phyloP scores from a whole-genome alignment of 164 flowering plant species.

The Chimonanthus salicifolius region DNA sequence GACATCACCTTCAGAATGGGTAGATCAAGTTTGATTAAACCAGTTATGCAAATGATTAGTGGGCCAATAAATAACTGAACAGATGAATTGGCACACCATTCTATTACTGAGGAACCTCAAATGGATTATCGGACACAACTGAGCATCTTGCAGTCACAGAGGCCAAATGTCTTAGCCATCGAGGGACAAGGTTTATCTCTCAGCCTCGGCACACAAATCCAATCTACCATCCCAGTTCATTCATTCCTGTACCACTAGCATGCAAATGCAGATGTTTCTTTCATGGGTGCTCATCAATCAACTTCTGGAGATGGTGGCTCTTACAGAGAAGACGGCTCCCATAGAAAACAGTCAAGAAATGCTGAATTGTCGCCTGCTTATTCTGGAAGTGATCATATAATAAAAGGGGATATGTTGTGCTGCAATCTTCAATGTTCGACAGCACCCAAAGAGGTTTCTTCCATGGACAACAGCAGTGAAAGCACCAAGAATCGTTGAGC shows the following conservation, averaged over 20 bases:
- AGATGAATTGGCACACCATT: slow-evolving; percentile 19
- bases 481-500: no score
- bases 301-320: slow-evolving; percentile 36
- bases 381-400: slow-evolving; percentile 16
- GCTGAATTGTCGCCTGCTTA: slow-evolving; percentile 5
- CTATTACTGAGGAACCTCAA: slow-evolving; percentile 29
- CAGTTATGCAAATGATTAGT: slow-evolving; percentile 26
- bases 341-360: slow-evolving; percentile 6
- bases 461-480: no score
- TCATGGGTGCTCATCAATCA: slow-evolving; percentile 33
- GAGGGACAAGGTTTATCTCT: slow-evolving; percentile 61
- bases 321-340: slow-evolving; percentile 23
- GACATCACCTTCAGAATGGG: no score
- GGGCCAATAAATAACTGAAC: slow-evolving; percentile 18
- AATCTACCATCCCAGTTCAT: slow-evolving; percentile 32
- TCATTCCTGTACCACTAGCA: slow-evolving; percentile 40
- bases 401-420: slow-evolving; percentile 25
- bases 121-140: slow-evolving; percentile 26
- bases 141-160: slow-evolving; percentile 23
- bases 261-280: slow-evolving; percentile 29
- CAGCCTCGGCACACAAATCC: slow-evolving; percentile 57
- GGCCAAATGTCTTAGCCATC: slow-evolving; percentile 9
- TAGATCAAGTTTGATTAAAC: no score
- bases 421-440: slow-evolving; percentile 20
- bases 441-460: slow-evolving; percentile 23